phyloP scores from a whole-genome alignment of 306 rosid species.

The Clitoria ternatea region DNA sequence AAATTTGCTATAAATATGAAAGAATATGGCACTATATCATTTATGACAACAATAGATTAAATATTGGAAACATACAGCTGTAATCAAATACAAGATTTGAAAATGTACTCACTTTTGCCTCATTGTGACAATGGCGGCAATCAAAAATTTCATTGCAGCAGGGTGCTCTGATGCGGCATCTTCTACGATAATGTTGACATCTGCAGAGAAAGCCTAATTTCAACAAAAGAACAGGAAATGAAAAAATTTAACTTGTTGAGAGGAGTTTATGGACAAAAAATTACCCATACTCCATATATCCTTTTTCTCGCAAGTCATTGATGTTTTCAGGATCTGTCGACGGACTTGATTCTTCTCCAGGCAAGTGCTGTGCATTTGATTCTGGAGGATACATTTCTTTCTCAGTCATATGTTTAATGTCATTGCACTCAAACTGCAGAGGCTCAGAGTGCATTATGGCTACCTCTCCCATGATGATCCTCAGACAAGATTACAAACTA shows the following conservation, averaged over 20 bases:
- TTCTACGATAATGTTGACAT: conserved; percentile 69
- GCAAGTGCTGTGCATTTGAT: conserved; percentile 25
- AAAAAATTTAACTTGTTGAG: neutral
- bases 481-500: conserved; percentile 30
- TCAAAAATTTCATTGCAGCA: conserved; percentile 81
- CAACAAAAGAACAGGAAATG: neutral
- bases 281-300: conserved; percentile 68
- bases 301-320: conserved; percentile 44
- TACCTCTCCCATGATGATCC: conserved; percentile 50
- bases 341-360: conserved; percentile 35
- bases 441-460: conserved; percentile 44
- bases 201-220: conserved; percentile 38
- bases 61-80: neutral
- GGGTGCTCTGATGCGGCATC: conserved; percentile 80
- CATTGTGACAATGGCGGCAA: conserved; percentile 92
- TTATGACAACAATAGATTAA: neutral
- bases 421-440: conserved; percentile 44
- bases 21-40: neutral
- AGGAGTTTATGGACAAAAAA: neutral
- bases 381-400: conserved; percentile 23
- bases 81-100: neutral
- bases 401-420: conserved; percentile 28
- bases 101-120: conserved; percentile 32
- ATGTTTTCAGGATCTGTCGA: conserved; percentile 5
- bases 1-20: neutral